Percentiles rank a stretch among this genome's conserved stretches.
These are phyloP conservation scores for Termitomyces sp. DNA, from an alignment of 768 basidiomycete species.

Conservation along the genomic window DNA sequence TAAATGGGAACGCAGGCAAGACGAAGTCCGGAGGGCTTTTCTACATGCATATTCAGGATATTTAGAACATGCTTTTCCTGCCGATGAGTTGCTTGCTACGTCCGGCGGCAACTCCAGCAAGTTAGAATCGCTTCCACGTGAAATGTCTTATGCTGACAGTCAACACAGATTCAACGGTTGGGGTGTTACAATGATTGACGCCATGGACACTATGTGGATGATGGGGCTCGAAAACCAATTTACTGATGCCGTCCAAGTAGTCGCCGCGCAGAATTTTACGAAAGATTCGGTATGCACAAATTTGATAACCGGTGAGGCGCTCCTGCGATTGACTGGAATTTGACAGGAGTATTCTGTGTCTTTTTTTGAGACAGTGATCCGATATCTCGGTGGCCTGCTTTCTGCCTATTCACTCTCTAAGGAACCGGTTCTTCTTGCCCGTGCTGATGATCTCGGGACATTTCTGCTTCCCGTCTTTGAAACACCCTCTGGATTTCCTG, in stretches of 20 bases:
- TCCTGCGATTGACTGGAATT: neutral
- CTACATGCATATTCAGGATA: constrained; percentile 54
- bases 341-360: constrained; percentile 30
- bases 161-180: constrained; percentile 34
- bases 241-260: constrained; percentile 43
- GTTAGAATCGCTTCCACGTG: constrained; percentile 25
- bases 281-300: constrained; percentile 22
- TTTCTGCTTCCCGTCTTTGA: constrained; percentile 61
- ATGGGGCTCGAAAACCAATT: constrained; percentile 75
- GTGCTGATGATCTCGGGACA: constrained; percentile 64
- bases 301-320: neutral
- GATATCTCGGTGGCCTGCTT: constrained; percentile 69
- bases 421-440: constrained; percentile 49
- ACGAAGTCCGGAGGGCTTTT: constrained; percentile 47
- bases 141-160: neutral
- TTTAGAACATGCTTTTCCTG: constrained; percentile 38
- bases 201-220: constrained; percentile 76
- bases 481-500: constrained; percentile 55
- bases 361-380: constrained; percentile 76
- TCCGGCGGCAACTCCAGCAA: constrained; percentile 41
- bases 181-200: constrained; percentile 65
- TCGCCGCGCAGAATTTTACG: constrained; percentile 40
- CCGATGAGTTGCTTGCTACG: constrained; percentile 47
- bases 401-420: constrained; percentile 72
- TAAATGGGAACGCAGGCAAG: constrained; percentile 35